A percentile compares a stretch with the other conserved stretches of the same genome.
Evolutionary conservation across 768 basidiomycete species (phyloP).

Genomic region (Gloeostereum incarnatum): DNA sequence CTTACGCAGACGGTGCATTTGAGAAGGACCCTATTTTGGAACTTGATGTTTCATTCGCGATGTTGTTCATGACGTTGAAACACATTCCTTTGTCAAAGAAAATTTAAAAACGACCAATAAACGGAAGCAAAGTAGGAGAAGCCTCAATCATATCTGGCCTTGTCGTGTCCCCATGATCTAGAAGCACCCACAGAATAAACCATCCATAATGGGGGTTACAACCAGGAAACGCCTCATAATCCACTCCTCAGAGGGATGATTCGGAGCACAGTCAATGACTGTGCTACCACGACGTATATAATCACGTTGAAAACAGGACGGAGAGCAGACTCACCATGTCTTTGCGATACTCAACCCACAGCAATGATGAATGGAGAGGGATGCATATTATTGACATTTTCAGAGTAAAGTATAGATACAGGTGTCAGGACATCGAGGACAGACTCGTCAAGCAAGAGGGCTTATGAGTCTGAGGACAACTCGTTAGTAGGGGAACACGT

Average conservation of each 20-base stretch:
- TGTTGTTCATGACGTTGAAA: too few relatives aligned
- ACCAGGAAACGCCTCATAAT: slow-evolving; percentile 9
- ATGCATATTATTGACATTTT: neutral
- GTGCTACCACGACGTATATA: slow-evolving; percentile 63
- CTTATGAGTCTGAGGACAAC: slow-evolving; percentile 70
- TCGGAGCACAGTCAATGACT: slow-evolving; percentile 13
- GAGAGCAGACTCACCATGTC: neutral
- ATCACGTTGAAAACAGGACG: slow-evolving; percentile 30
- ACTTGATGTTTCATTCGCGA: too few relatives aligned
- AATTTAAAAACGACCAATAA: too few relatives aligned
- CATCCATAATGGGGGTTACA: slow-evolving; percentile 40
- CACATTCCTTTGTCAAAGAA: too few relatives aligned
- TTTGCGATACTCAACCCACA: neutral
- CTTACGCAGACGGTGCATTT: too few relatives aligned
- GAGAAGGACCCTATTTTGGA: too few relatives aligned
- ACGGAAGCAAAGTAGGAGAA: neutral
- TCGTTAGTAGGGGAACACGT: slow-evolving; percentile 5
- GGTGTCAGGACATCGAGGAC: slow-evolving; percentile 13
- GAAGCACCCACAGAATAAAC: slow-evolving; percentile 33
- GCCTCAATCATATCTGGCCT: slow-evolving; percentile 81
- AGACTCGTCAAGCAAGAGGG: slow-evolving; percentile 65
- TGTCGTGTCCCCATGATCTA: slow-evolving; percentile 56
- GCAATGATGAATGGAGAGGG: neutral
- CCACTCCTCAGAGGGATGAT: slow-evolving; percentile 12
- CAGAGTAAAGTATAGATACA: neutral